Base-by-base conservation (phyloP, 768 basidiomycete species). In the Chalciporus sphaerocephalus region DNA sequence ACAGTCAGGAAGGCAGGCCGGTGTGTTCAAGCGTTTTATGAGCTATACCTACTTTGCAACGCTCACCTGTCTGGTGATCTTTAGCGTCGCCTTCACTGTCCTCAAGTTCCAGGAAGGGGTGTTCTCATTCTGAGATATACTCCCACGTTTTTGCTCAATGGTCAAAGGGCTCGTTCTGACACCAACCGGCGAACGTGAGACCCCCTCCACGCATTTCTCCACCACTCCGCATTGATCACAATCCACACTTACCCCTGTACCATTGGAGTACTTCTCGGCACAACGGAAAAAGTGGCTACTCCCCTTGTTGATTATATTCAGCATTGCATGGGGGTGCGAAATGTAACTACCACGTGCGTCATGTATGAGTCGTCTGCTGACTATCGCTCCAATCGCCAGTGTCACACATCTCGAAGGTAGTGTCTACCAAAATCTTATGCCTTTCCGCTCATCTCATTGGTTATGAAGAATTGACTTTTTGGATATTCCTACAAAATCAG, bases 1-100 rank as follows among this genome's bases (percentile, higher is more conserved):
- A 38, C 52, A 80, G 59, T 74, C 81, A 12, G 86, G 85, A 25
- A 74, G 85, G 42, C 85, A 87, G 61, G 85, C 84, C 46, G 89
- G 89, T 45, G 81, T 87, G 11, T 92, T 92, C 76, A 90, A 86
- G 68, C 76, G 90, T 40, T 75, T 92, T 59, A 92, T 92, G 89
- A 91, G 86, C n/a, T 90, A 90, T 68, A 84, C 85, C n/a, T 90
- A 89, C 61, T 66, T 89, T n/a, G 75, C 70, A 10, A 79, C 83
- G 1, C 73, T 90, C 20, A 82, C 80, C 34, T 67, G 86, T 17
- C 71, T 89, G 38, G 74, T 84, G 36, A 54, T 81, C 16, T 91
- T 85, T 62, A 73, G 76, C 42, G 69, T 85, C 8, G 70, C 76
- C 7, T 79, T 83, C 61, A 73, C 85, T 0, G 64, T 69, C 2